phyloP scores from a whole-genome alignment of 345 rosid genomes.

The Eucalyptus leucophloia region DNA sequence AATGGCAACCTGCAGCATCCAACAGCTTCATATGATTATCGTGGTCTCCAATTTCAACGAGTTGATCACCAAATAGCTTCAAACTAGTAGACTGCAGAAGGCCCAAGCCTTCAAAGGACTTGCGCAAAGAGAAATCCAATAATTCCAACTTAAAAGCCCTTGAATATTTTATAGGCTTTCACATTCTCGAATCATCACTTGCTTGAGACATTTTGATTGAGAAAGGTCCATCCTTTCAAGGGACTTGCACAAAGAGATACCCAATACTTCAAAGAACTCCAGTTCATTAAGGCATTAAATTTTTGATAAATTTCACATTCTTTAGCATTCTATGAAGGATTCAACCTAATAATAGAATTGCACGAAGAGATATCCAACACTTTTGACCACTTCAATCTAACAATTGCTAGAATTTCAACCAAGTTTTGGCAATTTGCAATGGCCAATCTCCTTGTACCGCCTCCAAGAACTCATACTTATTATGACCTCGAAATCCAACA shows the following conservation, averaged over 20 bases:
- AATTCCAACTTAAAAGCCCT: neutral
- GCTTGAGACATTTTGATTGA: neutral
- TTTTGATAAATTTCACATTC: too few species aligned
- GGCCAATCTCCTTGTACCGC: too few species aligned
- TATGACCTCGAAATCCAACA: too few species aligned
- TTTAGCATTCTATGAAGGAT: neutral
- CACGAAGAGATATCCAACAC: neutral
- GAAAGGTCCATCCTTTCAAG: neutral
- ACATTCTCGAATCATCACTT: neutral
- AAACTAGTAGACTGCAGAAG: neutral
- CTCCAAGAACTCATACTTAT: neutral
- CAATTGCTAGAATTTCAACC: too few species aligned
- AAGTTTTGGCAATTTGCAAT: too few species aligned
- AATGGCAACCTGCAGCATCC: neutral
- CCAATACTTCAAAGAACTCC: neutral
- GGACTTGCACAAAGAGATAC: neutral
- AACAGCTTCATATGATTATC: neutral
- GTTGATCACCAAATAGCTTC: neutral
- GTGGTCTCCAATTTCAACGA: rapidly evolving
- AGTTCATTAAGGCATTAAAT: too few species aligned
- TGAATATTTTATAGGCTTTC: neutral
- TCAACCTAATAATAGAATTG: neutral
- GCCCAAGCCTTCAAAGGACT: neutral
- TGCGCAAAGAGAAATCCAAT: neutral
- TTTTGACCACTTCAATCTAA: neutral